Base-by-base conservation (phyloP, 1,284 basidiomycete species). In the Polyporus tsugae region DNA sequence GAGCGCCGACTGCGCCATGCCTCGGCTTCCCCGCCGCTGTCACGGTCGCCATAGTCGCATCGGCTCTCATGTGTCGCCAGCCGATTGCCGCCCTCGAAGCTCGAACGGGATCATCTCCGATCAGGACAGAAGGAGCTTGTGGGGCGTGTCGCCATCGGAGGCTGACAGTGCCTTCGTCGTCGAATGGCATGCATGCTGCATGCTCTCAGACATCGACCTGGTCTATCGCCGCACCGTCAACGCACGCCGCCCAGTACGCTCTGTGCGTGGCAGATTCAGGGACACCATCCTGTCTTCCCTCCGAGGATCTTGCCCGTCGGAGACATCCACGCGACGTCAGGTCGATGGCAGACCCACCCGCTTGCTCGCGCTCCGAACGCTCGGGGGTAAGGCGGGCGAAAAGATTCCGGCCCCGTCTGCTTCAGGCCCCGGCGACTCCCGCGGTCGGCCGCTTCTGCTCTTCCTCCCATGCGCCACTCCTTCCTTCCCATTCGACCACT, bases 11-110 rank as follows among this genome's bases (percentile, higher is more conserved):
- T 9, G 33, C 46, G 22, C 22, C 46, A 13, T 25, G n/a, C 22
- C 22, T 13, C 46, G 29, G 29, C 29, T 55, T 55, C 33, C 17
- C 53, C 13, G 25, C 22, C 11, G 52, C 52, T 53, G 53, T 55
- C 53, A 55, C 29, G 53, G 53, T 55, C 53, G 53, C 33, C 29
- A 55, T 55, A 35, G 53, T 55, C 52, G 25, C 52, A 19, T 35
- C 46, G 10, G 25, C 15, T 13, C 13, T 35, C 17, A 3, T 22
- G 15, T 22, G 52, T 17, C 25, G 15, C 29, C 13, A 35, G 22
- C 53, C 29, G 15, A 35, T 55, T 17, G 33, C 53, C 15, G 29
- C 29, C 33, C 29, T 15, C 29, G 29, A 55, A 29, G 25, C 15
- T 17, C 29, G 42, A 35, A 17, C 33, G 53, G 22, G 29, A 25